Conservation (phyloP, 1,139 yeast species). For the Suhomyces terraborum region DNA sequence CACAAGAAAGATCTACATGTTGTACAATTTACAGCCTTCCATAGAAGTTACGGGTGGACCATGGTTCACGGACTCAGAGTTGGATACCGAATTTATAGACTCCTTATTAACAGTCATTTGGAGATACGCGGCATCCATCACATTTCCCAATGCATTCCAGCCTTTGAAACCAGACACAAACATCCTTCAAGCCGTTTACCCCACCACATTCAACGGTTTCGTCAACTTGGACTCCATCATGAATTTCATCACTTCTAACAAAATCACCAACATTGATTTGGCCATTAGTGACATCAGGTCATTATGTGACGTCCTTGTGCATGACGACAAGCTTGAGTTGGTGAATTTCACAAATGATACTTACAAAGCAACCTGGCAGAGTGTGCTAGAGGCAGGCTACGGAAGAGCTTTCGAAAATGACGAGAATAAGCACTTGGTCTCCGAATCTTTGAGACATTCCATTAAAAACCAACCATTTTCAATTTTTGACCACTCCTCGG, state of each 20-base stretch:
- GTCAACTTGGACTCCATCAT: slow-evolving; percentile 73
- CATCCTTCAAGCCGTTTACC: slow-evolving; percentile 47
- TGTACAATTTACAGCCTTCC: slow-evolving; percentile 89
- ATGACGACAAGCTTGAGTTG: slow-evolving; percentile 81
- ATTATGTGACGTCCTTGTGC: slow-evolving; percentile 83
- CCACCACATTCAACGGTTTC: slow-evolving; percentile 52
- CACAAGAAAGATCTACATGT: slow-evolving; percentile 95
- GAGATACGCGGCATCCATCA: slow-evolving; percentile 75
- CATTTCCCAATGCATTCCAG: slow-evolving; percentile 73
- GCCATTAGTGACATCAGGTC: slow-evolving; percentile 73
- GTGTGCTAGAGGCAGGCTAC: slow-evolving; percentile 63
- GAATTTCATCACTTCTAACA: slow-evolving; percentile 71
- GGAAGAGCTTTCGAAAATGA: slow-evolving; percentile 43
- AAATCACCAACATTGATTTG: slow-evolving; percentile 81
- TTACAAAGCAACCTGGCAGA: slow-evolving; percentile 61
- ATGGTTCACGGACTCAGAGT: slow-evolving; percentile 96
- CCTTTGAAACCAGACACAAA: slow-evolving; percentile 35
- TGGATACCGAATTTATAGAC: slow-evolving; percentile 92
- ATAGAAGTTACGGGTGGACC: slow-evolving; percentile 98
- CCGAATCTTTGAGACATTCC: slow-evolving; percentile 15
- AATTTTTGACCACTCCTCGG: slow-evolving; percentile 39
- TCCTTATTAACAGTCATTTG: slow-evolving; percentile 81
- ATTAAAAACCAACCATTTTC: slow-evolving; percentile 29
- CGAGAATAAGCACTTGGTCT: slow-evolving; percentile 17
- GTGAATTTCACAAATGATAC: slow-evolving; percentile 49